Evolutionary conservation across 352 stramenopile species (phyloP), one percentile per base, ranked within the genome.

Genomic region (Phytophthora pini): DNA sequence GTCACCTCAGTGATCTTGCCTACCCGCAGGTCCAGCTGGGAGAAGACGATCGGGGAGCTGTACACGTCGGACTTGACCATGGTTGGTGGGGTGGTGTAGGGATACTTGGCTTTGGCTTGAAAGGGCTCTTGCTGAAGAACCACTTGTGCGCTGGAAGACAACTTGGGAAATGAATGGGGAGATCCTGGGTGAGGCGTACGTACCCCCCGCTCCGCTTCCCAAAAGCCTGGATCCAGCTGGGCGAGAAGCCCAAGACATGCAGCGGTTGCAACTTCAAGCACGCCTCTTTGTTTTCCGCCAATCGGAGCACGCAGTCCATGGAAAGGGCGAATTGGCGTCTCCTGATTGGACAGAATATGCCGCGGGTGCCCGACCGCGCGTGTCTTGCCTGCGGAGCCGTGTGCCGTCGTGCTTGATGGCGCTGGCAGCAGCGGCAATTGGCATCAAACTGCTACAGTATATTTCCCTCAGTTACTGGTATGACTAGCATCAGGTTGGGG

Each of bases 61-160:
- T 90, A 90, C 55, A 92, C 80, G 71, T 92, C 83, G 27, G 75
- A 87, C 73, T 92, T 92, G 72, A 86, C 83, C 80, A 92, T 92
- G 41, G 22, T 66, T 13, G n/a, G 7, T 22, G 20, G 20, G n/a
- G 17, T 22, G 31, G 13, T 60, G 34, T n/a, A 31, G 9, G 26
- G 10, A 29, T 32, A 26, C 32, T 67, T 61, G 50, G 39, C 10
- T 56, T 58, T 29, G 13, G 27, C 29, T 50, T 32, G 44, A 34
- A 56, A 17, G 24, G 46, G 20, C 46, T 59, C 47, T 20, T 38
- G 36, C 40, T 71, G 45, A 47, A 70, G 53, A 59, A 66, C 51
- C 48, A 36, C 69, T 85, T 88, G 77, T 59, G 70, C 52, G 40
- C 57, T 70, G 56, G 52, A 60, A 63, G 60, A 71, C 56, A 84